Conservation (phyloP, 148 eudicot genomes). For the Chenopodium album region DNA sequence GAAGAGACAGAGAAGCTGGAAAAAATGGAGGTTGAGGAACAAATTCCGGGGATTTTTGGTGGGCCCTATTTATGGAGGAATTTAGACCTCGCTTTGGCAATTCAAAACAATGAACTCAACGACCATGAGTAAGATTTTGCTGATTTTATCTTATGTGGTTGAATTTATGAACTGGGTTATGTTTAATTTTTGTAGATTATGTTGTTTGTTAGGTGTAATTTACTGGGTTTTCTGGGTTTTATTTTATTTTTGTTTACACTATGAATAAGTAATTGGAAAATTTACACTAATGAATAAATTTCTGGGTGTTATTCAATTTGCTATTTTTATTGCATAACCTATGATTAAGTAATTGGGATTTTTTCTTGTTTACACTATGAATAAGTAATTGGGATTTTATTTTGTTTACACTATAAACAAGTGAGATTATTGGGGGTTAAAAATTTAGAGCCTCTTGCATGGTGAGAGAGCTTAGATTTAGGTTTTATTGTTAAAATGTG, state of each 20-base stretch:
- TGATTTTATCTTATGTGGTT: neutral
- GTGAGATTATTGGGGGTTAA: neutral
- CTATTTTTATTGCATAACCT: neutral
- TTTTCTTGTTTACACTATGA: neutral
- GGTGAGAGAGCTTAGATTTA: neutral
- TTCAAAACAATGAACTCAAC: constrained; percentile 46
- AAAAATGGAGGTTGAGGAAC: constrained; percentile 11
- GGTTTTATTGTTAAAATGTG: neutral
- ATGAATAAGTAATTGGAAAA: neutral
- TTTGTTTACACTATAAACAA: too few relatives aligned
- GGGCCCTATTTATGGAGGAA: constrained; percentile 61
- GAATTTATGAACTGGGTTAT: neutral
- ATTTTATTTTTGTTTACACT: neutral
- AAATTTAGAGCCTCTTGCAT: neutral
- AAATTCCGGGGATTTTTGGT: neutral
- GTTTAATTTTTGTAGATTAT: neutral
- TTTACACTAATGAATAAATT: neutral
- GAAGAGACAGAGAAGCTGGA: constrained; percentile 10
- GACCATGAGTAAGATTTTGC: constrained; percentile 39
- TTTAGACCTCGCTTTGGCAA: constrained; percentile 52
- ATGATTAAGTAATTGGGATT: neutral
- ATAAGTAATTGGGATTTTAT: neutral
- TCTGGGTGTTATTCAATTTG: neutral
- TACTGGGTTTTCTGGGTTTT: neutral
- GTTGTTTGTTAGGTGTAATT: constrained; percentile 2